Evolutionary conservation across 208 protist genomes (phyloP), one percentile per base, ranked within the genome.

Genomic region (Acanthamoeba sp.): DNA sequence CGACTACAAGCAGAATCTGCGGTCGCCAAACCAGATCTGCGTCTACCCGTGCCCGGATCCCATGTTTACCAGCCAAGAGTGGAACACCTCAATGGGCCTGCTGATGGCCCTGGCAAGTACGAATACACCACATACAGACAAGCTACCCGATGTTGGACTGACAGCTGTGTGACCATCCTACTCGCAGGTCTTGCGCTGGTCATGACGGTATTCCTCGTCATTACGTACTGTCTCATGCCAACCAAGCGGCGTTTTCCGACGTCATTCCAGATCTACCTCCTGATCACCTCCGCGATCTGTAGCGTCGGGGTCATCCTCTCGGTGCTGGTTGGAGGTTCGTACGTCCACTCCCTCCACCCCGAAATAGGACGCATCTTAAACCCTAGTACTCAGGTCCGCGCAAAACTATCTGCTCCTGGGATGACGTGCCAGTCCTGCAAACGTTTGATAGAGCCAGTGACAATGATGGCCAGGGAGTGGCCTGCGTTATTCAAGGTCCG

Each of bases 391-490:
- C 40, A 84, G 73, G 73, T 55, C 73, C 73, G 40, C 2, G 24
- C 1, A 2, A 20, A 22, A 52, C 73, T 9, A 20, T 36, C 40
- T 84, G 73, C n/a, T n/a, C 73, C 12, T 84, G 73, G 73, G 73
- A 84, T n/a, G 73, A 84, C 7, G 73, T 84, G 38, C 73, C 73
- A 20, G 73, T 84, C 3, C 42, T 84, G 38, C 73, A 84, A 38
- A 52, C 73, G 22, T 91, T 57, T 10, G 84, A 91, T 5, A 4
- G 57, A 14, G 84, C 84, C 2, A 2, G 84, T 1, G 84, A 91
- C 50, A 91, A 91, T 66, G 29, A 40, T 29, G 84, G 84, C 3
- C 84, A 91, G 84, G 84, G 84, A 4, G 84, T 91, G 16, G 84
- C 29, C 7, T 91, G 84, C 84, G 40, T 91, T 10, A 62, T 91